Conservation (phyloP, 2,329 filamentous ascomycete species). For the Colletotrichum sp. region DNA sequence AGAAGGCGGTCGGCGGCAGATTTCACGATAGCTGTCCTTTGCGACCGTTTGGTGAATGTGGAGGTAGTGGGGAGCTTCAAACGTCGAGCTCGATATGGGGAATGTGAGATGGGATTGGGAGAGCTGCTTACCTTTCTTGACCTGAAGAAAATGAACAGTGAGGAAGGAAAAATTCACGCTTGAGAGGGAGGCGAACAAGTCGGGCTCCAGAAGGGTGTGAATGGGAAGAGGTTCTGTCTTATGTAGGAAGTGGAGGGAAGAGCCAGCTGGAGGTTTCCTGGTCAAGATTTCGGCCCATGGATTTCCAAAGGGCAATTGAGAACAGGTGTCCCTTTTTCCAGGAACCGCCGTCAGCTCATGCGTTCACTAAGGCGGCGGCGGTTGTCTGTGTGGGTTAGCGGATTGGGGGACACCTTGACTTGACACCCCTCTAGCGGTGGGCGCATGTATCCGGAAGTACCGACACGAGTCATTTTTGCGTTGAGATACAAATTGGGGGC, state of each 20-base stretch:
- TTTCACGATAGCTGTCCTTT: not conserved
- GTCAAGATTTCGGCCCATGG: constrained; percentile 6
- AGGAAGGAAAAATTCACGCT: constrained; percentile 10
- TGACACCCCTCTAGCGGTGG: not conserved
- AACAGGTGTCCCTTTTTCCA: constrained; percentile 25
- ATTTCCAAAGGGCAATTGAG: constrained; percentile 23
- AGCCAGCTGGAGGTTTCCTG: not conserved
- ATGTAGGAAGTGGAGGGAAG: constrained; percentile 1
- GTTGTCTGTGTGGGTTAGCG: not conserved
- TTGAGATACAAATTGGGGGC: not conserved
- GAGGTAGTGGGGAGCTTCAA: not conserved
- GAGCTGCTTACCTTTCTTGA: constrained; percentile 17
- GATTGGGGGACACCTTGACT: not conserved
- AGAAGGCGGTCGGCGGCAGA: not conserved
- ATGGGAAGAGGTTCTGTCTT: constrained; percentile 10
- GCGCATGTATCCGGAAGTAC: not conserved
- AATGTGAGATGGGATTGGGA: not conserved
- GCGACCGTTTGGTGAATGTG: not conserved
- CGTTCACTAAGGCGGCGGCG: constrained; percentile 19
- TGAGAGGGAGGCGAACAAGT: not conserved
- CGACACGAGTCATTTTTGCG: not conserved
- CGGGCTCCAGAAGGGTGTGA: not conserved
- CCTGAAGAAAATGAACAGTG: constrained; percentile 17
- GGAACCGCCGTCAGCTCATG: constrained; percentile 20
- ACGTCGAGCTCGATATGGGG: not conserved